Conservation (phyloP, 164 flowering plant species). For the Umbilicus rupestris region DNA sequence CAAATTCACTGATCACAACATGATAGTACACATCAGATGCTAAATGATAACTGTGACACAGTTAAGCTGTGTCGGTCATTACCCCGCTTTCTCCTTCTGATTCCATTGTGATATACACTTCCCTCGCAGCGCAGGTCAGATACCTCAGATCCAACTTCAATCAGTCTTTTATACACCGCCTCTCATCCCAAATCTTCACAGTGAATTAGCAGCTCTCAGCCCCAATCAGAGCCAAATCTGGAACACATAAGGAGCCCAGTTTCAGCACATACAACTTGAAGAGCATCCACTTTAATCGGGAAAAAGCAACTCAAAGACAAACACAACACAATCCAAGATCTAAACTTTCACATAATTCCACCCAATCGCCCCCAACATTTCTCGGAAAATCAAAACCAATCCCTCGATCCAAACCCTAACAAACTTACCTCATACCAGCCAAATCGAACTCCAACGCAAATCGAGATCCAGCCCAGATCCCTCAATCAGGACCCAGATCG, state of each 20-base stretch:
- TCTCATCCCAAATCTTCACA: neutral
- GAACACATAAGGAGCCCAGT: neutral
- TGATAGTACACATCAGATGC: neutral
- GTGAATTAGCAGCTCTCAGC: too few relatives aligned
- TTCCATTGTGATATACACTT: conserved; percentile 25
- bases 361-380: neutral
- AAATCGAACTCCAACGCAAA: neutral
- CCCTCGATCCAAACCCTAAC: neutral
- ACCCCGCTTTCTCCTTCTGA: conserved; percentile 49
- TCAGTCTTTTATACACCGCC: neutral
- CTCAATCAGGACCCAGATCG: neutral
- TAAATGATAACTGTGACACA: neutral
- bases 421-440: neutral
- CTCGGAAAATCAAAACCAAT: neutral
- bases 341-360: neutral
- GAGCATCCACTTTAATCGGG: too few relatives aligned
- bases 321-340: neutral
- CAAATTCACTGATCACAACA: neutral
- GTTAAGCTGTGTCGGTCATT: neutral
- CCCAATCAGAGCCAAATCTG: neutral
- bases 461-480: conserved; percentile 3
- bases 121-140: neutral
- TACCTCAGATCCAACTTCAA: neutral
- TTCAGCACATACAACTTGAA: neutral
- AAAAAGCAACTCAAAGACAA: neutral